phyloP scores from a whole-genome alignment of 805 yeast genomes.

The Kodamaea leandrae region DNA sequence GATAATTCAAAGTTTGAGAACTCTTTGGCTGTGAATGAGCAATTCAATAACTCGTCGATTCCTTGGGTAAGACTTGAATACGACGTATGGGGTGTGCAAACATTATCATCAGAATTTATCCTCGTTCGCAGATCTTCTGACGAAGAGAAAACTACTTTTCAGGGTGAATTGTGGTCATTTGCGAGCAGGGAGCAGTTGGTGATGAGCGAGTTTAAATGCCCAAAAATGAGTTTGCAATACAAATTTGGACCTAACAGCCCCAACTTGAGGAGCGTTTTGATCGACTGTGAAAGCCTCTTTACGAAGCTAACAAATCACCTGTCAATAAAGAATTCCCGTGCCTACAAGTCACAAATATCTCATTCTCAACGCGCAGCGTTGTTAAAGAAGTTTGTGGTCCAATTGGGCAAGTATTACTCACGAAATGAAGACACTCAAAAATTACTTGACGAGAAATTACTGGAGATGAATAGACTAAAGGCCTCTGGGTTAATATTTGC shows the following conservation, averaged over 20 bases:
- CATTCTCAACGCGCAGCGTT: too few relatives aligned
- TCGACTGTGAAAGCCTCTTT: slow-evolving; percentile 1
- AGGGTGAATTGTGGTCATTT: slow-evolving; percentile 8
- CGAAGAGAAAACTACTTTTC: neutral
- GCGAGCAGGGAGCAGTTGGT: slow-evolving; percentile 14
- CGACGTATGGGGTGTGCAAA: slow-evolving; percentile 29
- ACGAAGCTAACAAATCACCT: too few relatives aligned
- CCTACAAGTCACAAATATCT: too few relatives aligned
- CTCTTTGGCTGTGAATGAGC: slow-evolving; percentile 13
- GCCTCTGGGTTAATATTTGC: slow-evolving; percentile 32
- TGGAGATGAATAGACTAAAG: slow-evolving; percentile 11
- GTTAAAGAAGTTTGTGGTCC: slow-evolving; percentile 10
- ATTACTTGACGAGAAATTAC: slow-evolving; percentile 13
- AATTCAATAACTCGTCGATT: slow-evolving; percentile 13
- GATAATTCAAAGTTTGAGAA: slow-evolving; percentile 12
- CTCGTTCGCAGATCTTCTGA: neutral
- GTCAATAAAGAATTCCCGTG: too few relatives aligned
- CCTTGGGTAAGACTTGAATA: slow-evolving; percentile 34
- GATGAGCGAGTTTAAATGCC: slow-evolving; percentile 22
- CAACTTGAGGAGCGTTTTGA: neutral
- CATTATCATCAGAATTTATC: neutral
- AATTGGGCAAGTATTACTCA: slow-evolving; percentile 11
- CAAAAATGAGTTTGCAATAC: slow-evolving; percentile 4
- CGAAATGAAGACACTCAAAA: slow-evolving; percentile 7
- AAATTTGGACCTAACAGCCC: neutral